Percentiles rank a stretch among this genome's conserved stretches.
Conservation (phyloP, 2,329 filamentous ascomycete genomes). For the Triangularia verruculosa region DNA sequence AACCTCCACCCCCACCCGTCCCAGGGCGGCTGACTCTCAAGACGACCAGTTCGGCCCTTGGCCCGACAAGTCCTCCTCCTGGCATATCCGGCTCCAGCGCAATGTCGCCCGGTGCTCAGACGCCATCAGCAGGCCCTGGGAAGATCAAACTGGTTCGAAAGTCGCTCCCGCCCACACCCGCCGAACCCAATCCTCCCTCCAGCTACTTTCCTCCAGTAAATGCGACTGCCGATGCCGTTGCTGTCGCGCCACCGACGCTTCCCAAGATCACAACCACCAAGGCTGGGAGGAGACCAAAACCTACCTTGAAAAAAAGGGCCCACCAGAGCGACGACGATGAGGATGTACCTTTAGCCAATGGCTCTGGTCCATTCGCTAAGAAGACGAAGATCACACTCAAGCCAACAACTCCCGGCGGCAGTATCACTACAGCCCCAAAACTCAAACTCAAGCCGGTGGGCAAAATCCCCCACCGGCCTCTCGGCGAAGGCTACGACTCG, state of each 20-base stretch:
- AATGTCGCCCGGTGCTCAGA: conserved; percentile 23
- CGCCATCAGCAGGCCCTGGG: conserved; percentile 21
- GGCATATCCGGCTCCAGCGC: not conserved
- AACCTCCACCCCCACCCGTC: not conserved
- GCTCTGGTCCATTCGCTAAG: conserved; percentile 38
- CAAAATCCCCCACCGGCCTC: conserved; percentile 64
- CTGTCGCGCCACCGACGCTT: conserved; percentile 18
- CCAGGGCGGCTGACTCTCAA: not conserved
- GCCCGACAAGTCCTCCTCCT: not conserved
- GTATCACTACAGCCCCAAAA: conserved; percentile 40
- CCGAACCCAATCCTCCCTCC: conserved; percentile 22
- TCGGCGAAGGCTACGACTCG: conserved; percentile 92
- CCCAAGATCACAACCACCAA: conserved; percentile 48
- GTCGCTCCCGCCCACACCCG: conserved; percentile 27
- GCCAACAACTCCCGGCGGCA: conserved; percentile 29
- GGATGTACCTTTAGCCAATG: conserved; percentile 34
- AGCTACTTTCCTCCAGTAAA: not conserved
- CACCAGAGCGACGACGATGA: conserved; percentile 53
- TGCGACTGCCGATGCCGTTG: conserved; percentile 9
- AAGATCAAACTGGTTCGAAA: conserved; percentile 29
- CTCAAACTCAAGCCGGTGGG: conserved; percentile 47
- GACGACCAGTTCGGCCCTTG: not conserved
- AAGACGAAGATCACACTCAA: conserved; percentile 54
- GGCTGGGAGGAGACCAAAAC: conserved; percentile 57
- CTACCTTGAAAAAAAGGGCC: conserved; percentile 61